Evolutionary conservation across 352 stramenopile species (phyloP), one percentile per base, ranked within the genome.

Genomic region (Globisporangium perplexum): DNA sequence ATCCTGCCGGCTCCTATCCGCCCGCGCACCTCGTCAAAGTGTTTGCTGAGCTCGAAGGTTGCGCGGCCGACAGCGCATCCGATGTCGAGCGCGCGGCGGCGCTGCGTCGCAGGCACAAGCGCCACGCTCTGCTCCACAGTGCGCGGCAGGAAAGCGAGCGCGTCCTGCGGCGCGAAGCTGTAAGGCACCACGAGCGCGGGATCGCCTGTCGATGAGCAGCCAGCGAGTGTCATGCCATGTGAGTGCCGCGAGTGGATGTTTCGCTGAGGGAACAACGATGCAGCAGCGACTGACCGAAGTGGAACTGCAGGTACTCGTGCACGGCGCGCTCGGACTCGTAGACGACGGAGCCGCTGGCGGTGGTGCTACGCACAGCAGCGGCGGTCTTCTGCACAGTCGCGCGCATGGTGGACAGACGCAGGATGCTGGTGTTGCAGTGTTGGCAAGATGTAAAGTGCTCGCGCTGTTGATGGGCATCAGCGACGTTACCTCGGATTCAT

Each of bases 11-110:
- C 31, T 12, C 15, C 2, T 11, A 15, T 11, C 8, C 5, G 31
- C 3, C 7, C 7, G 31, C 28, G 20, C 52, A 89, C 92, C 68
- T 97, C 79, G 61, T 97, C 79, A 69, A 97, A 98, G 48, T 77
- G 68, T 53, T 90, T 94, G 62, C 90, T 94, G 14, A 98, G 77
- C 66, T 97, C 90, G 59, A 98, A 98, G 4, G 92, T 95, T 20
- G 88, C 80, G 22, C 93, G 91, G 35, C 95, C 95, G 24, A 98
- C 93, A 7, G 95, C 88, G 60, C 93, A 98, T 33, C 95, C 95
- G 58, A 98, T 83, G 62, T 98, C 95, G 45, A 98, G 68, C 1
- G 89, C 93, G 44, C 88, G 83, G n/a, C 70, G 74, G 38, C 77
- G 87, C 15, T 75, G 83, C 7, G 55, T 44, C 1, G 65, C 57